Conservation (phyloP, 805 yeast species). For the Candida yuanshanica region DNA sequence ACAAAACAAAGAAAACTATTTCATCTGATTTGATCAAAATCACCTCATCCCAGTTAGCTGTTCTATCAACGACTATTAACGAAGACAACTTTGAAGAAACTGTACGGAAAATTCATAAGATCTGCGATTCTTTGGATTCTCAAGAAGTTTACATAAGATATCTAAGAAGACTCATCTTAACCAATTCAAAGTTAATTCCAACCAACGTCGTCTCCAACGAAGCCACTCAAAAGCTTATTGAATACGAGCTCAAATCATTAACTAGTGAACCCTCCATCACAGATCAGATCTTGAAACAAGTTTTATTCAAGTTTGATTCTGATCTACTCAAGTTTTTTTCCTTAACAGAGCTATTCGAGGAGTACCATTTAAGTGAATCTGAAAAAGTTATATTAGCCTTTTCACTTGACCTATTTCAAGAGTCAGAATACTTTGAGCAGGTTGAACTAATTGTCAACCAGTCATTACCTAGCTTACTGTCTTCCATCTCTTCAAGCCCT, state of each 20-base stretch:
- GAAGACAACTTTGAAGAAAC: slow-evolving; percentile 35
- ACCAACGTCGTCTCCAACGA: slow-evolving; percentile 17
- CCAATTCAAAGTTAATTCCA: slow-evolving; percentile 23
- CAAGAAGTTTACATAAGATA: slow-evolving; percentile 30
- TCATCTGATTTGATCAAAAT: slow-evolving; percentile 25
- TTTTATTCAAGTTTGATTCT: slow-evolving; percentile 18
- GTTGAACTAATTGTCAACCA: slow-evolving; percentile 7
- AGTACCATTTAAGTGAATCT: slow-evolving; percentile 18
- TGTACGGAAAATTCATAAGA: slow-evolving; percentile 40
- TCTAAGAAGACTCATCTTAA: slow-evolving; percentile 27
- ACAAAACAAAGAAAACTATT: background rate
- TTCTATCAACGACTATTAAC: slow-evolving; percentile 41
- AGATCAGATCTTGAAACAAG: slow-evolving; percentile 4
- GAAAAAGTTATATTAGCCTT: slow-evolving; percentile 20
- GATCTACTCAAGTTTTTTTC: slow-evolving; percentile 26
- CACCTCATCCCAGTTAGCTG: slow-evolving; percentile 46
- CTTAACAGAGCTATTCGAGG: slow-evolving; percentile 27
- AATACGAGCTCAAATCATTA: slow-evolving; percentile 20
- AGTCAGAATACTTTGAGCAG: slow-evolving; percentile 8
- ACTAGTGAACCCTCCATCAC: slow-evolving; percentile 13
- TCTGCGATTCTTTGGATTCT: slow-evolving; percentile 30
- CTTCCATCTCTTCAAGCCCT: background rate
- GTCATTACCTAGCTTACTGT: slow-evolving; percentile 10
- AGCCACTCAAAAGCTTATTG: slow-evolving; percentile 16
- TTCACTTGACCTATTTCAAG: slow-evolving; percentile 6